Evolutionary conservation across 2,329 filamentous ascomycete species (phyloP).

Genomic region (Clarireedia homoeocarpa): DNA sequence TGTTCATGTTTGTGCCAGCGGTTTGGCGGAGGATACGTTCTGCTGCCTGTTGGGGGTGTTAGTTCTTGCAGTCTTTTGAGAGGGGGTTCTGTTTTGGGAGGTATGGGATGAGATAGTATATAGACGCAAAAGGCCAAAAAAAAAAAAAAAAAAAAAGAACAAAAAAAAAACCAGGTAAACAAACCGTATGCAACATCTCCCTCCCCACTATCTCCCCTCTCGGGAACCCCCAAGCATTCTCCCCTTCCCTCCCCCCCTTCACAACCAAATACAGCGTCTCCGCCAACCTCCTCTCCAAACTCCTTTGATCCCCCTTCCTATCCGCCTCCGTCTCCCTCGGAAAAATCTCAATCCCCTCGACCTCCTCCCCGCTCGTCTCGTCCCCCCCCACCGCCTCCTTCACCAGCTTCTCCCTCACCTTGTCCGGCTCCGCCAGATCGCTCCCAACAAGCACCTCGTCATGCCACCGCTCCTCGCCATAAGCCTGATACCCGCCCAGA

Average conservation of each 20-base stretch:
- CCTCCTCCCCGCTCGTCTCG: slow-evolving; percentile 43
- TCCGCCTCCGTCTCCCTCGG: slow-evolving; percentile 64
- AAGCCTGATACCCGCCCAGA: slow-evolving; percentile 75
- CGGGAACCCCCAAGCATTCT: slow-evolving; percentile 68
- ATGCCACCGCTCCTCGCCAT: slow-evolving; percentile 70
- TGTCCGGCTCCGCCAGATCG: slow-evolving; percentile 28
- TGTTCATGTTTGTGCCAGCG: slow-evolving; percentile 94
- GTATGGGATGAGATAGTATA: background rate
- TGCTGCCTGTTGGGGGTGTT: slow-evolving; percentile 54
- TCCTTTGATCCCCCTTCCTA: slow-evolving; percentile 60
- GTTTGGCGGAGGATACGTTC: slow-evolving; percentile 68
- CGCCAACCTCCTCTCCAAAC: slow-evolving; percentile 72
- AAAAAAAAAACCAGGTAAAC: slow-evolving; percentile 28
- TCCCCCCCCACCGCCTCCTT: slow-evolving; percentile 33
- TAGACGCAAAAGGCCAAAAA: background rate
- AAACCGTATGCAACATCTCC: slow-evolving; percentile 77
- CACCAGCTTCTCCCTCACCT: slow-evolving; percentile 55
- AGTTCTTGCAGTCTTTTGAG: background rate
- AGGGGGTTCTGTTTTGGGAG: background rate
- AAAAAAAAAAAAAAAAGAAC: background rate
- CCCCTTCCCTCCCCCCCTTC: slow-evolving; percentile 45
- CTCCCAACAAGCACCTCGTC: slow-evolving; percentile 78
- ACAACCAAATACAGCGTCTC: slow-evolving; percentile 85
- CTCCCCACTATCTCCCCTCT: slow-evolving; percentile 57
- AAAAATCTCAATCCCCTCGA: slow-evolving; percentile 41